A percentile compares a stretch with the other conserved stretches of the same genome.
Evolutionary conservation across 345 rosid genomes (phyloP).

Genomic region (Limnanthes douglasii): DNA sequence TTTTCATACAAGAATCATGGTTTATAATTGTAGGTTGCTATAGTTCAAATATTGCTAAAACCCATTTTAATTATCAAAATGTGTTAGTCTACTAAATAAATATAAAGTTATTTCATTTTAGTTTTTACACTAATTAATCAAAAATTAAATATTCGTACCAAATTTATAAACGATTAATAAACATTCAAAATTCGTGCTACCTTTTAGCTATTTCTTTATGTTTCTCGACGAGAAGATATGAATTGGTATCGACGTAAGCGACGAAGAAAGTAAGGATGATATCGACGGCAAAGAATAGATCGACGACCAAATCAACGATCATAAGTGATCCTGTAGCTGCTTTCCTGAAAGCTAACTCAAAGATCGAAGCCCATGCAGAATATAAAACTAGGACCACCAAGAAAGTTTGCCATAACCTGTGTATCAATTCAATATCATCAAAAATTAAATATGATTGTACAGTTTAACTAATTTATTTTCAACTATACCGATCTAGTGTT

Average conservation of each 20-base stretch:
- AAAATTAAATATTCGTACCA: too few relatives aligned
- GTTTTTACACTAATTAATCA: too few relatives aligned
- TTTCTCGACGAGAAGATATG: slow-evolving; percentile 75
- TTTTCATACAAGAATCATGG: too few relatives aligned
- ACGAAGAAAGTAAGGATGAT: slow-evolving; percentile 84
- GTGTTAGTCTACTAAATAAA: too few relatives aligned
- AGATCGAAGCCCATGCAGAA: slow-evolving; percentile 88
- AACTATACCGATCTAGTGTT: background rate
- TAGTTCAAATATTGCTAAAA: too few relatives aligned
- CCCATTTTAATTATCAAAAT: too few relatives aligned
- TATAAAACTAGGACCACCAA: slow-evolving; percentile 59
- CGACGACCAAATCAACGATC: slow-evolving; percentile 53
- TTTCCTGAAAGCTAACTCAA: slow-evolving; percentile 61
- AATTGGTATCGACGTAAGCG: slow-evolving; percentile 58
- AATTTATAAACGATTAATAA: too few relatives aligned
- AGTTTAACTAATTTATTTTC: background rate
- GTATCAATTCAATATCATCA: background rate
- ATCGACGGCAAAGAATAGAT: slow-evolving; percentile 63
- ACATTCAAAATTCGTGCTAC: too few relatives aligned
- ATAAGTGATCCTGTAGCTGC: slow-evolving; percentile 35
- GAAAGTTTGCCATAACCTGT: slow-evolving; percentile 73
- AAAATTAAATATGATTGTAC: background rate
- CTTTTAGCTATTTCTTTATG: slow-evolving; percentile 53
- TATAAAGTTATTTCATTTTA: too few relatives aligned
- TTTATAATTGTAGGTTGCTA: too few relatives aligned